Conservation (phyloP, 2,329 filamentous ascomycete genomes). For the Aspergillus persii region DNA sequence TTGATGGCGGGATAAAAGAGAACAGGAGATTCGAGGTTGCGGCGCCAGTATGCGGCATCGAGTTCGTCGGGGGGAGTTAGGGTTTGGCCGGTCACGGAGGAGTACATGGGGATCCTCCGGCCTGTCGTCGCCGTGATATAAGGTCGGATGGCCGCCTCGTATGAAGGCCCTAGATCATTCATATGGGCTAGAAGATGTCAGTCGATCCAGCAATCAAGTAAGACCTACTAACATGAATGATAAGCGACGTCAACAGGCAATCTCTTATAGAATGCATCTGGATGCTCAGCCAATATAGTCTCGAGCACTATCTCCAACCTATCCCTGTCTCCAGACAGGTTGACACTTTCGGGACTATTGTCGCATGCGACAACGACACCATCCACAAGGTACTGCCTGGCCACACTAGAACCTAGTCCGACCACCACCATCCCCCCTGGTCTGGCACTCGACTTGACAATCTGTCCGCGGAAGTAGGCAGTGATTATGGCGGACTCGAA, state of each 20-base stretch:
- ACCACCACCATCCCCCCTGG: constrained; percentile 22
- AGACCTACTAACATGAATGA: background rate
- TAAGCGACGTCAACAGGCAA: background rate
- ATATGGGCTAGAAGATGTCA: background rate
- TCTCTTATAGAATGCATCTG: background rate
- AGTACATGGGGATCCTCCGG: background rate
- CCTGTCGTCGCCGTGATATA: background rate
- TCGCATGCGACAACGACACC: constrained; percentile 33
- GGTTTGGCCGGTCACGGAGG: background rate
- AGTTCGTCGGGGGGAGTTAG: background rate
- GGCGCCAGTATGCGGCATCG: background rate
- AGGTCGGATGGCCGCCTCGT: background rate
- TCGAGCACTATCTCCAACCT: background rate
- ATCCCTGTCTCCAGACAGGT: background rate
- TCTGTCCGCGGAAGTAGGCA: constrained; percentile 3
- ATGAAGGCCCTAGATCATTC: background rate
- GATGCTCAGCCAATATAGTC: background rate
- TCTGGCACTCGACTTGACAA: background rate
- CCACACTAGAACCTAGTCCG: constrained; percentile 10
- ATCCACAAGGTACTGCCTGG: constrained; percentile 3
- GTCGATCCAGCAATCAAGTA: background rate
- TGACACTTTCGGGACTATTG: constrained; percentile 39
- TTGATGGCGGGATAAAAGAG: background rate
- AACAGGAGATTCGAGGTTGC: constrained; percentile 5
- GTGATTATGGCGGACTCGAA: constrained; percentile 2